Evolutionary conservation across 805 yeast species (phyloP).

Genomic region (Ogataea paradorogensis): DNA sequence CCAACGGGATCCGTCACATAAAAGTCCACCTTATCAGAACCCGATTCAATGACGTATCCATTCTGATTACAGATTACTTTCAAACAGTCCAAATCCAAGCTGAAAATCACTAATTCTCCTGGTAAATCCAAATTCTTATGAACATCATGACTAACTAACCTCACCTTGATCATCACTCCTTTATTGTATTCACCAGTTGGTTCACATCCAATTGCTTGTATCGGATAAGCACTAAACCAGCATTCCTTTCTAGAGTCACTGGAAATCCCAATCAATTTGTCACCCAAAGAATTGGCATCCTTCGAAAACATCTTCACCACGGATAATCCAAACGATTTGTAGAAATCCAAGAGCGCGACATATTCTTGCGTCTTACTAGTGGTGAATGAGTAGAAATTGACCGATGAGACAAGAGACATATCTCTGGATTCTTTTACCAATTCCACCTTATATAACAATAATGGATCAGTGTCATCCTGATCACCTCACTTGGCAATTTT

Average conservation of each 20-base stretch:
- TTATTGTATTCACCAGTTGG: constrained; percentile 22
- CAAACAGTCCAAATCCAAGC: constrained; percentile 35
- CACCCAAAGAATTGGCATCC: constrained; percentile 36
- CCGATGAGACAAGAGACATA: constrained; percentile 15
- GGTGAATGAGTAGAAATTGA: constrained; percentile 61
- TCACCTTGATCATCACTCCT: constrained; percentile 47
- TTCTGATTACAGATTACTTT: constrained; percentile 21
- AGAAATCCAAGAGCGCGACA: constrained; percentile 51
- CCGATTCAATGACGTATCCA: constrained; percentile 18
- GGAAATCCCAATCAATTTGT: constrained; percentile 51
- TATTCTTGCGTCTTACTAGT: constrained; percentile 49
- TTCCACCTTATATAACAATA: constrained; percentile 7
- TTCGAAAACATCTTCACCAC: constrained; percentile 60
- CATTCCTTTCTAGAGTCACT: constrained; percentile 64
- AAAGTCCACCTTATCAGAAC: constrained; percentile 23
- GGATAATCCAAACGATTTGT: constrained; percentile 57
- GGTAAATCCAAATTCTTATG: constrained; percentile 33
- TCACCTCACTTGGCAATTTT: constrained; percentile 8
- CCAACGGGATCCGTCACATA: constrained; percentile 66
- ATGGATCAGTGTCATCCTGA: constrained; percentile 11
- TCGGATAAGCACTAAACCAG: constrained; percentile 71
- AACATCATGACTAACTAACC: constrained; percentile 39
- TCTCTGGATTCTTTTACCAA: constrained; percentile 1
- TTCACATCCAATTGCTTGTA: constrained; percentile 23
- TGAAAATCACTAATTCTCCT: constrained; percentile 39